Evolutionary conservation across 2,329 filamentous ascomycete genomes (phyloP), one percentile per base, ranked within the genome.

Genomic region (Aspergillus proliferans): DNA sequence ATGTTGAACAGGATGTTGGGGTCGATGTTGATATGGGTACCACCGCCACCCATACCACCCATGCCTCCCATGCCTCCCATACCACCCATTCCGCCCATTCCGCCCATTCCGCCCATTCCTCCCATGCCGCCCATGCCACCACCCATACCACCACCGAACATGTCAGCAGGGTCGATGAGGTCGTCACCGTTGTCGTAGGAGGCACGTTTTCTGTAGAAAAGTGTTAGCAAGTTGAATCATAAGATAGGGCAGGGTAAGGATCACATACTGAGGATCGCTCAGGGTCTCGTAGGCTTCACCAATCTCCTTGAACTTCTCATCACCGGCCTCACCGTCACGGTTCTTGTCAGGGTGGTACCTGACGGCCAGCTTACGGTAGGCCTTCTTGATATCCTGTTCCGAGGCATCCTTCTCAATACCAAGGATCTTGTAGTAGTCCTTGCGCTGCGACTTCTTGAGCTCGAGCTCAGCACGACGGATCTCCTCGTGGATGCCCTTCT

Each of bases 341-440:
- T 97, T 98, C 82, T 98, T 98, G 75, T 98, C 93, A 2, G 93
- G 93, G 70, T 98, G 93, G 67, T 95, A 87, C 56, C 91, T 78
- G 59, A 98, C 92, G 49, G 93, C 93, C 65, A 95, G 80, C 72
- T 93, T 95, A 57, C 92, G 84, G 76, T 98, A 98, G 1, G 92
- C 93, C 75, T 91, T 92, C 80, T 97, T 98, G 76, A 98, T 93
- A 47, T 93, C 83, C 49, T 78, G 78, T 19, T 95, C 89, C 38
- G 81, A 81, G 34, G 90, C 90, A 53, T 91, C 86, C 77, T 96
- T 97, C 50, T 86, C 77, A 7, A 98, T 75, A 5, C 85, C 87
- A 47, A 98, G 82, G 58, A 97, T 95, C 81, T 96, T 96, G 78
- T 98, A 98, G 75, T 95, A 97, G 66, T 98, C 93, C 73, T 98